Base-by-base conservation (phyloP, 352 stramenopile species). In the Pythium guiyangense region DNA sequence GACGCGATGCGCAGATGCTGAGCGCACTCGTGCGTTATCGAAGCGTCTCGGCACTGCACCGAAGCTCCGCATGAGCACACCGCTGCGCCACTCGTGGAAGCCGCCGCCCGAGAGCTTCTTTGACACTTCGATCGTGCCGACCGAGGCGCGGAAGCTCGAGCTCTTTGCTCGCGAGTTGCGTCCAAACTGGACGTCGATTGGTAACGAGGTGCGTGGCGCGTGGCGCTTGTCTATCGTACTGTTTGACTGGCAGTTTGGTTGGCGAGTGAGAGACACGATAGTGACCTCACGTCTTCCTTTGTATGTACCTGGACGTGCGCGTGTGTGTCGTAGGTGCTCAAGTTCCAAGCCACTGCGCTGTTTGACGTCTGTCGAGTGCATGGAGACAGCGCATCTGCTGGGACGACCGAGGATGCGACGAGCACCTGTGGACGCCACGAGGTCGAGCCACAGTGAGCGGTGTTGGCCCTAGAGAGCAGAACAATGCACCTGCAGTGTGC, bases 81-180 rank as follows among this genome's bases (percentile, higher is more conserved):
- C 82, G 18, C 54, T 90, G 49, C 79, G 79, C 0, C 82, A 92
- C 49, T 92, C 82, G 12, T 90, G 79, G 82, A 92, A 92, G 49
- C 82, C 82, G 12, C 82, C 82, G 14, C 73, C 75, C 0, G 75
- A 88, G 44, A 63, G 66, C 12, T 84, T 88, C 34, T 88, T 92
- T 31, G 48, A 59, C 26, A 45, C 68, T 6, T 25, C 57, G 0
- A 52, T 60, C 6, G 15, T 62, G 0, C 34, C 29, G 14, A 17
- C n/a, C 6, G 57, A 52, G 1, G 49, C 61, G 2, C 53, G 49
- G 25, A 84, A 80, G 58, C 44, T 72, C 0, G 82, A 92, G 64
- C 48, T 92, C 20, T 92, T 92, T 57, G 82, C 79, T 26, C 69
- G 82, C 4, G 82, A 92, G 42, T 49, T 92, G 31, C 73, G 82